Evolutionary conservation across 139 green algal genomes (phyloP).

Genomic region (Coelastrella sp.): DNA sequence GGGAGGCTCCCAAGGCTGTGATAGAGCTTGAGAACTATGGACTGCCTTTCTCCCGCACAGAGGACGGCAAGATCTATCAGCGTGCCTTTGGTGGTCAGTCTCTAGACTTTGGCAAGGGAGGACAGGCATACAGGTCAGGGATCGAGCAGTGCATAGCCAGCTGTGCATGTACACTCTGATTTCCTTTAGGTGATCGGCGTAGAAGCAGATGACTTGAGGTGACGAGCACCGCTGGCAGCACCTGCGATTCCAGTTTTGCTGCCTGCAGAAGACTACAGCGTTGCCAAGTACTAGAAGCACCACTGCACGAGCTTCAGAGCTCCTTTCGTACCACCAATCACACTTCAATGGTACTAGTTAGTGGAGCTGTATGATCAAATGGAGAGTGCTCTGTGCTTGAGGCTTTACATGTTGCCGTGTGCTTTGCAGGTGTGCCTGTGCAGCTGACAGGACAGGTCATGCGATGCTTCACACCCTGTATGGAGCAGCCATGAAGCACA

Average conservation of each 20-base stretch:
- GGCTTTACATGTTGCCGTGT: neutral
- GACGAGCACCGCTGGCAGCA: neutral
- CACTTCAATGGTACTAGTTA: too few relatives aligned
- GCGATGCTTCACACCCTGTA: conserved; percentile 99
- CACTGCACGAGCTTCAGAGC: neutral
- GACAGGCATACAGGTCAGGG: conserved; percentile 39
- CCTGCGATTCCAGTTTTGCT: neutral
- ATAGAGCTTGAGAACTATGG: conserved; percentile 99
- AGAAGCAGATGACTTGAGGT: too few relatives aligned
- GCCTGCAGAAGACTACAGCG: too few relatives aligned
- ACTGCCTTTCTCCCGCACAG: conserved; percentile 97
- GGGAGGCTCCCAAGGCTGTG: conserved; percentile 95
- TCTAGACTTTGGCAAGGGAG: conserved; percentile 94
- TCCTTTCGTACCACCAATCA: too few relatives aligned
- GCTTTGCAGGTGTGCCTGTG: conserved; percentile 77
- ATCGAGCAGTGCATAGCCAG: neutral
- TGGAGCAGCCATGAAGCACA: conserved; percentile 95
- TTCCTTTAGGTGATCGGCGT: neutral
- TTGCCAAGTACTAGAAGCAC: too few relatives aligned
- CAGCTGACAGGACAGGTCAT: conserved; percentile 97
- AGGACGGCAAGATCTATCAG: conserved; percentile 99
- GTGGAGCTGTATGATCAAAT: too few relatives aligned
- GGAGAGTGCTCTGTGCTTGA: too few relatives aligned
- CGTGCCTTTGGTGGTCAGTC: conserved; percentile 96
- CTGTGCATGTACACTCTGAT: neutral